A percentile compares a stretch with the other conserved stretches of the same genome.
Evolutionary conservation across 176 grass and related monocot genomes (phyloP).

Genomic region (Panicum miliaceum): DNA sequence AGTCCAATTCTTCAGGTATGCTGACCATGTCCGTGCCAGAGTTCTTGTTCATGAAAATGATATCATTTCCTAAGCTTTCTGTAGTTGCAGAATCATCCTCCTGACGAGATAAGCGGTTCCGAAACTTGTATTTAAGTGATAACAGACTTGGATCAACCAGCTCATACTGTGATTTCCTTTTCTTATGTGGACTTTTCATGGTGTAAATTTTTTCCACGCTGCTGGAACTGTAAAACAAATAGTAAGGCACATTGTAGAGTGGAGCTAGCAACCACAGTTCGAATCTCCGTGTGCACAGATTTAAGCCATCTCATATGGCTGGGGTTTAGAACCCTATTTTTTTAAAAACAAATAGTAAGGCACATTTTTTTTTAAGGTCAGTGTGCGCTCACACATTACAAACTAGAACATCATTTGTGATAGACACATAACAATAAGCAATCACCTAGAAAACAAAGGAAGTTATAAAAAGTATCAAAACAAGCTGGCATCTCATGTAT

Average conservation of each 20-base stretch:
- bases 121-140: conserved; percentile 67
- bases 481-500: neutral
- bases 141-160: conserved; percentile 49
- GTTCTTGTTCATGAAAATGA: conserved; percentile 44
- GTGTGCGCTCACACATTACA: neutral
- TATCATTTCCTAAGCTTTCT: conserved; percentile 41
- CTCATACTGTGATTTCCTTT: conserved; percentile 69
- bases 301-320: no score
- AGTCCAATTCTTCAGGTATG: conserved; percentile 45
- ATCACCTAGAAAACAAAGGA: conserved; percentile 3
- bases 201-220: conserved; percentile 37
- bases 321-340: no score
- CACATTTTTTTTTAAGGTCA: no score
- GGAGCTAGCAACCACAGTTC: no score
- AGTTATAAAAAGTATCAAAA: neutral
- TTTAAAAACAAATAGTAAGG: conserved; percentile 22
- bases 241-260: no score
- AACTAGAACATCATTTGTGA: conserved; percentile 18
- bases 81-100: conserved; percentile 39
- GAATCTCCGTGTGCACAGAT: no score
- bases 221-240: conserved; percentile 43
- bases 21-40: conserved; percentile 36
- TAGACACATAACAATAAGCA: conserved; percentile 2
- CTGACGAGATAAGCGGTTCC: conserved; percentile 37
- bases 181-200: conserved; percentile 52